phyloP scores from a whole-genome alignment of 768 basidiomycete genomes.

The Tricholoma matsutake region DNA sequence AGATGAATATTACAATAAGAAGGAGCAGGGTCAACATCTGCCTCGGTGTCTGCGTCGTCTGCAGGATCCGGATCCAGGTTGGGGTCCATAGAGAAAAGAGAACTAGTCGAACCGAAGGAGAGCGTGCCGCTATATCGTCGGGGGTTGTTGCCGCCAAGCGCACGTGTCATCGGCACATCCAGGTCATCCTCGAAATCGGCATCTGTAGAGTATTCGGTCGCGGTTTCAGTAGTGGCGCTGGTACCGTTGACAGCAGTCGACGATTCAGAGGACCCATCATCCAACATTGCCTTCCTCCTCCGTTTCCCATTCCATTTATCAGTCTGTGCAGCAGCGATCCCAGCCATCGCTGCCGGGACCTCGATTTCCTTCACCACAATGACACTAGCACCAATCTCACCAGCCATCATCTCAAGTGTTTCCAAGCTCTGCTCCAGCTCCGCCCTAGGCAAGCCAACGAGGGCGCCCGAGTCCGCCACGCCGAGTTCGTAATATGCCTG shows the following conservation, averaged over 20 bases:
- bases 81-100: constrained; percentile 50
- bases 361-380: constrained; percentile 88
- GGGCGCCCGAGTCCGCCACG: constrained; percentile 83
- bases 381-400: constrained; percentile 89
- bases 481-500: constrained; percentile 82
- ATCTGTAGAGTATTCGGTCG: constrained; percentile 39
- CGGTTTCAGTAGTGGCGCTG: constrained; percentile 32
- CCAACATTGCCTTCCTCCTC: constrained; percentile 29
- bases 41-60: constrained; percentile 28
- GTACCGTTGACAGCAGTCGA: constrained; percentile 23
- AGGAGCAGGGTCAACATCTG: constrained; percentile 9
- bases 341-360: constrained; percentile 55
- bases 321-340: constrained; percentile 33
- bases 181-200: constrained; percentile 30
- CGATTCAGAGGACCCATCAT: constrained; percentile 25
- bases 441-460: constrained; percentile 70
- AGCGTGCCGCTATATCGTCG: constrained; percentile 16
- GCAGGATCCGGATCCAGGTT: constrained; percentile 37
- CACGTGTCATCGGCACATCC: constrained; percentile 29
- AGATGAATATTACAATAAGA: constrained; percentile 38
- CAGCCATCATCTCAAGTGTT: constrained; percentile 92
- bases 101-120: constrained; percentile 16
- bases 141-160: constrained; percentile 24
- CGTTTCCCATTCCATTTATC: constrained; percentile 37
- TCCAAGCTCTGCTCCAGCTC: constrained; percentile 82